These are phyloP conservation scores for Isabelozyma gotoi DNA, from an alignment of 805 yeast genomes.

Conservation along the genomic window DNA sequence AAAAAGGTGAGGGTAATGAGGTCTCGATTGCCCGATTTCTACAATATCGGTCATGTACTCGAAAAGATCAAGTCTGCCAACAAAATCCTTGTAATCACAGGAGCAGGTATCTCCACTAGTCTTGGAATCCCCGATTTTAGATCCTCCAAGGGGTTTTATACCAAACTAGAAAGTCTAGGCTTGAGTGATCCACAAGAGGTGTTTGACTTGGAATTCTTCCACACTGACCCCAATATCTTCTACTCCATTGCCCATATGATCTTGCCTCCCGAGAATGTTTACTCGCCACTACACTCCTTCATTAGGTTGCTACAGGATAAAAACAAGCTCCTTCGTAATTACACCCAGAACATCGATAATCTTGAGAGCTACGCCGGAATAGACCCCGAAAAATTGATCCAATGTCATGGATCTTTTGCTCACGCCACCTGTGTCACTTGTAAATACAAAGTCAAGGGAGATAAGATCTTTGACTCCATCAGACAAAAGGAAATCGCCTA, in stretches of 20 bases:
- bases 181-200: conserved; percentile 46
- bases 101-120: conserved; percentile 47
- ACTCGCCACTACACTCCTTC: conserved; percentile 40
- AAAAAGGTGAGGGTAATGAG: conserved; percentile 59
- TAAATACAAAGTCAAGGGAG: conserved; percentile 52
- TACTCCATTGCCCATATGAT: conserved; percentile 46
- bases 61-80: conserved; percentile 52
- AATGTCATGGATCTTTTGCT: conserved; percentile 81
- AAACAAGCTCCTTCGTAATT: conserved; percentile 38
- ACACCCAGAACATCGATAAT: conserved; percentile 47
- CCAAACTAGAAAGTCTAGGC: conserved; percentile 45
- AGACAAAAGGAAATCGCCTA: conserved; percentile 51
- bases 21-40: conserved; percentile 51
- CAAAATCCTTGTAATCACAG: conserved; percentile 40
- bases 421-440: conserved; percentile 79
- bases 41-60: conserved; percentile 58
- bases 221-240: conserved; percentile 37
- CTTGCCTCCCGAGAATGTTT: conserved; percentile 37
- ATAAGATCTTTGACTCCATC: conserved; percentile 43
- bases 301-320: conserved; percentile 35
- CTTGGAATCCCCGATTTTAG: conserved; percentile 47
- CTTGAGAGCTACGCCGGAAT: conserved; percentile 49
- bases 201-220: conserved; percentile 38
- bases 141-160: conserved; percentile 63
- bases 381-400: conserved; percentile 59